Evolutionary conservation across 495 filamentous ascomycete genomes (phyloP), one percentile per base, ranked within the genome.

Genomic region (Stereocaulon alpinum): DNA sequence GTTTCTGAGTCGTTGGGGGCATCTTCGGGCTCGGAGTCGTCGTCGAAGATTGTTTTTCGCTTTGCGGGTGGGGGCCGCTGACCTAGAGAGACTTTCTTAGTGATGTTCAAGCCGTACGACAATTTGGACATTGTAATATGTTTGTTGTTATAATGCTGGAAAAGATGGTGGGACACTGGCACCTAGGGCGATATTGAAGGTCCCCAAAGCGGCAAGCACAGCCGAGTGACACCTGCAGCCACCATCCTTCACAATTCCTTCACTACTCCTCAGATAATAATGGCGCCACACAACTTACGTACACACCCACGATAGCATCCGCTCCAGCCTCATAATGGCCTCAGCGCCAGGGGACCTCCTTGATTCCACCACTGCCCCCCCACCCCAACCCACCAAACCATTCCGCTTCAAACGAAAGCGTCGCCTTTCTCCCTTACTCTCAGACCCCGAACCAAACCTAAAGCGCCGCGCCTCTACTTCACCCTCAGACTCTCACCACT

Each of bases 41-140:
- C 76, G 51, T 66, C 68, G 62, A 80, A 77, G 45, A 80, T 73
- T 17, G 69, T 71, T 62, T 77, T 79, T 64, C 79, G 58, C 27
- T 79, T 68, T 70, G 74, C 64, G 72, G 80, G 64, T 74, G 74
- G 59, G 64, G 71, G 60, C n/a, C 64, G 48, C 32, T 55, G 51
- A 40, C 60, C 63, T 61, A 61, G 40, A 3, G 56, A 58, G 34
- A 63, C 59, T 27, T 78, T 78, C 60, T 78, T 85, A 2, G 76
- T 68, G 24, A 84, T 64, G 60, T 81, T 86, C 7, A 87, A 70
- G 9, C 84, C 84, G 58, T 76, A 76, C n/a, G 79, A 79, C 54
- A 76, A 72, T 51, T 65, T 70, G n/a, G 69, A 68, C 29, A 76
- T 73, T 68, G 72, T 76, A 18, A 69, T 7, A 1, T 17, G n/a